These are phyloP conservation scores for Boeremia lycopersici DNA, from an alignment of 2,329 filamentous ascomycete genomes.

Conservation along the genomic window DNA sequence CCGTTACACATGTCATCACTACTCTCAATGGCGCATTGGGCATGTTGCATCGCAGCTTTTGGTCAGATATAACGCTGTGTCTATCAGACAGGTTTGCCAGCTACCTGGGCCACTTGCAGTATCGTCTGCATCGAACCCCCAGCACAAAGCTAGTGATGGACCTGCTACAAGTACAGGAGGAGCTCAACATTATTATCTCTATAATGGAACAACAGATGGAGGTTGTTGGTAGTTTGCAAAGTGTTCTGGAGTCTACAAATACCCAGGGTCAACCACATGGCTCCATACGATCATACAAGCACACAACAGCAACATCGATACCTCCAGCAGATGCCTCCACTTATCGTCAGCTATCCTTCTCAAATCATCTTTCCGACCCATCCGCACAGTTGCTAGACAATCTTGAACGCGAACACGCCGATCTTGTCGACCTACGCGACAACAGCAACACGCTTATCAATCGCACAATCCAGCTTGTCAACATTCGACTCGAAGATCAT, in stretches of 20 bases:
- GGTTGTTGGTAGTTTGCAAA: slow-evolving; percentile 42
- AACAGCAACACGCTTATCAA: slow-evolving; percentile 53
- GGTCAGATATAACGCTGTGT: slow-evolving; percentile 50
- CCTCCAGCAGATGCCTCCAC: slow-evolving; percentile 38
- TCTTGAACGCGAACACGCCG: slow-evolving; percentile 48
- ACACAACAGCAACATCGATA: slow-evolving; percentile 20
- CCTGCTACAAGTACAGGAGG: slow-evolving; percentile 52
- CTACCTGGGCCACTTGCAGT: slow-evolving; percentile 51
- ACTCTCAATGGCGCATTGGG: slow-evolving; percentile 50
- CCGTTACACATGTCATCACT: slow-evolving; percentile 46
- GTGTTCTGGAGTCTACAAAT: slow-evolving; percentile 6
- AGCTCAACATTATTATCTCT: slow-evolving; percentile 53
- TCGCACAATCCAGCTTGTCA: slow-evolving; percentile 53
- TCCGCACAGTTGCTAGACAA: slow-evolving; percentile 49
- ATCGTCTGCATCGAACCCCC: slow-evolving; percentile 49
- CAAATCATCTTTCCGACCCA: slow-evolving; percentile 45
- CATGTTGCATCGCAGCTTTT: slow-evolving; percentile 52
- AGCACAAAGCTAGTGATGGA: slow-evolving; percentile 54
- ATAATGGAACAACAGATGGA: slow-evolving; percentile 52
- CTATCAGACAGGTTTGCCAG: slow-evolving; percentile 52
- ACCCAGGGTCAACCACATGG: slow-evolving; percentile 12
- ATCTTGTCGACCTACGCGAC: slow-evolving; percentile 50
- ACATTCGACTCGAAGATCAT: slow-evolving; percentile 54
- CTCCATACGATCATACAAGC: slow-evolving; percentile 19
- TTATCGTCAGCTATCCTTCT: slow-evolving; percentile 47